Conservation (phyloP, 106 monocot genomes). For the Acanthochlamys bracteata region DNA sequence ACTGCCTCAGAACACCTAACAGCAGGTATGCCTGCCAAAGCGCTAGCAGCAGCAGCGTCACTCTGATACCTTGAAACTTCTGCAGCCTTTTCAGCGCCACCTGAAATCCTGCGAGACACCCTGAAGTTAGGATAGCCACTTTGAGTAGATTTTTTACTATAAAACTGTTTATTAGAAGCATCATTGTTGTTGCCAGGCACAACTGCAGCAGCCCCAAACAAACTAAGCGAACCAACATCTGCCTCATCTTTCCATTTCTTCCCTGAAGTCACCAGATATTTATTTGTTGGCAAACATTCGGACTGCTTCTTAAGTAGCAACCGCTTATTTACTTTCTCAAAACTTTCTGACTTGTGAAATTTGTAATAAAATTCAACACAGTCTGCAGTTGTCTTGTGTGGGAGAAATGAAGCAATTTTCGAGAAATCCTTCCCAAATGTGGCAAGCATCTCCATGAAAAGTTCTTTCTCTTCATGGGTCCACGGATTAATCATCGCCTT, state of each 20-base stretch:
- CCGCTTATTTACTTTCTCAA: conserved; percentile 56
- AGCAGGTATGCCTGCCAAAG: conserved; percentile 40
- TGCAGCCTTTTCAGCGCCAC: conserved; percentile 12
- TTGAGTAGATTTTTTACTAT: conserved; percentile 9
- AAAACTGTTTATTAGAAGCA: conserved; percentile 17
- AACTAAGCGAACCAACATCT: conserved; percentile 38
- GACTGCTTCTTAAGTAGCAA: conserved; percentile 36
- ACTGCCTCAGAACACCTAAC: conserved; percentile 60
- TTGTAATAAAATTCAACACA: conserved; percentile 97
- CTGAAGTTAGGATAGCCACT: conserved; percentile 12
- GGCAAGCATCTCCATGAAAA: conserved; percentile 85
- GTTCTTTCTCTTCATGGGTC: conserved; percentile 57
- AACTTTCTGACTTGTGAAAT: conserved; percentile 75
- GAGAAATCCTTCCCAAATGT: conserved; percentile 70
- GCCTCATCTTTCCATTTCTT: conserved; percentile 50
- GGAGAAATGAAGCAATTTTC: conserved; percentile 64
- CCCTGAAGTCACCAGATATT: conserved; percentile 38
- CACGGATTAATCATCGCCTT: conserved; percentile 70
- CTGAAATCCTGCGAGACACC: conserved; percentile 12
- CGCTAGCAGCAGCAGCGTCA: conserved; percentile 44
- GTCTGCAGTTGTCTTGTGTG: conserved; percentile 84
- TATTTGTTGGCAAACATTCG: conserved; percentile 25
- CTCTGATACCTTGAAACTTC: conserved; percentile 24
- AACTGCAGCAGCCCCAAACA: conserved; percentile 33
- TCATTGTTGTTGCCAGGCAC: conserved; percentile 17